Evolutionary conservation across 2,329 filamentous ascomycete species (phyloP), one percentile per base, ranked within the genome.

Genomic region (Didymella lethalis): DNA sequence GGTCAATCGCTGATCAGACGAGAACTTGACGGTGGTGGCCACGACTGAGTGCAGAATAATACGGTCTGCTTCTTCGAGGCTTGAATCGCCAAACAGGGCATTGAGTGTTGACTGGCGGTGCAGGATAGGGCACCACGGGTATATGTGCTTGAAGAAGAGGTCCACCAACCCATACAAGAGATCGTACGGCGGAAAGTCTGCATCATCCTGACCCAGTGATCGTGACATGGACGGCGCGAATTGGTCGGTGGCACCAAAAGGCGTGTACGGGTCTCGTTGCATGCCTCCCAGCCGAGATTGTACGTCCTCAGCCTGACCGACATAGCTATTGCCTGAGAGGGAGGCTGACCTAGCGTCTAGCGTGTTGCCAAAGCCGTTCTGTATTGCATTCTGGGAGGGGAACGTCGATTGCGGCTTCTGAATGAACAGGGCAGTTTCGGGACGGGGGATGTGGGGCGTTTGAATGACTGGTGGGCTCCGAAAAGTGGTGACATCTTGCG

Each of bases 31-130:
- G 0, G 92, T 93, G 0, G 92, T 95, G 1, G 92, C 92, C 4
- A 97, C 92, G 54, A 97, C 96, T 5, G 93, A 90, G 75, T 96
- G 92, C 6, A 97, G 81, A 14, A 97, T 81, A 54, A 96, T 90
- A 41, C 90, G 85, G 72, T 97, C 93, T 1, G 90, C 88, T 76
- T 96, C 91, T 36, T 93, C 90, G 2, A 95, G 80, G 1, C 88
- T 86, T 66, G 66, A 80, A 76, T 14, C 86, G 0, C 92, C 92
- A 66, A 97, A 97, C 0, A 97, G 82, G 0, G 88, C 87, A 67
- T 96, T 91, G 8, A 97, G 77, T 0, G 92, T 96, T 4, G 90
- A 88, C 70, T 91, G 88, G 23, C 92, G 87, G 76, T 97, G 92
- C n/a, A 97, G 81, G 25, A 97, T 95, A 0, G 93, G 93, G 73